phyloP scores from a whole-genome alignment of 495 filamentous ascomycete species.

The Tuber calosporum region DNA sequence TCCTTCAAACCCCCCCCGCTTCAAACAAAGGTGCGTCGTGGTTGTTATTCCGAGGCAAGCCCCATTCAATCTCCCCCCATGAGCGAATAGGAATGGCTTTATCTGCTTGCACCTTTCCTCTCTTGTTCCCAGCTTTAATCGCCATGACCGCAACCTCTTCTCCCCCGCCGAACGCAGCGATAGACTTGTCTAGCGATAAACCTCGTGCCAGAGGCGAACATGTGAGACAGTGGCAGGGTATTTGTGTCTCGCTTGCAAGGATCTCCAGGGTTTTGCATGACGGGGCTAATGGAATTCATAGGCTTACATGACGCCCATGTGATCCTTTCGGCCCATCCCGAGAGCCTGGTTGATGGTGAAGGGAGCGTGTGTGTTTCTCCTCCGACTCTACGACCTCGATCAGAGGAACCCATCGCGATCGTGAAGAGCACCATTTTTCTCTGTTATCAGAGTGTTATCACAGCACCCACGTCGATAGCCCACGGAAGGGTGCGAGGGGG shows the following conservation, averaged over 20 bases:
- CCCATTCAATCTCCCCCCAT: background rate
- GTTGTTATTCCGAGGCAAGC: background rate
- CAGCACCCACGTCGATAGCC: background rate
- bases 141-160: background rate
- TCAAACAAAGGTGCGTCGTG: background rate
- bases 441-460: background rate
- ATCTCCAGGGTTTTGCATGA: slow-evolving; percentile 12
- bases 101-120: too few relatives aligned
- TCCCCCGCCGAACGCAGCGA: background rate
- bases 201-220: background rate
- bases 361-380: background rate
- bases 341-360: slow-evolving; percentile 19
- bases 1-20: background rate
- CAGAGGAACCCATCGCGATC: background rate
- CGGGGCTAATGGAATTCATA: background rate
- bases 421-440: background rate
- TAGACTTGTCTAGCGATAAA: background rate
- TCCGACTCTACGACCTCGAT: background rate
- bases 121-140: background rate
- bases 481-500: background rate
- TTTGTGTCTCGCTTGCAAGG: background rate
- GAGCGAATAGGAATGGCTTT: background rate
- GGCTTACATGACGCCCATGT: slow-evolving; percentile 16
- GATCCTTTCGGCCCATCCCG: slow-evolving; percentile 15
- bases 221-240: background rate